Base-by-base conservation (phyloP, 495 filamentous ascomycete genomes). In the Copromyces sp. region DNA sequence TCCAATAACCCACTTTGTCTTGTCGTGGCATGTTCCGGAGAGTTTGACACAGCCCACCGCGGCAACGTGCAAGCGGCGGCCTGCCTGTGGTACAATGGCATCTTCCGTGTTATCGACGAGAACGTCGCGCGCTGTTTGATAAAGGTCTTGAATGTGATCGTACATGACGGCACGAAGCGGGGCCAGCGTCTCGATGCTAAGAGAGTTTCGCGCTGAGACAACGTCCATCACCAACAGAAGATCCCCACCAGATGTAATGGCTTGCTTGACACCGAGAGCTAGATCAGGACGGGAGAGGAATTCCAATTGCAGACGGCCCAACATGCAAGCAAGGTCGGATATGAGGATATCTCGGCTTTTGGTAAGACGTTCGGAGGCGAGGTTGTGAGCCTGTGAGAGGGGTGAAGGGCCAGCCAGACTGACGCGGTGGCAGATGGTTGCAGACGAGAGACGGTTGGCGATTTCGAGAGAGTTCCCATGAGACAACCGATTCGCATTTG, bases 21-120 rank as follows among this genome's bases (percentile, higher is more conserved):
- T 94, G 6, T 90, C 90, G 29, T 96, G 90, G 79, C 95, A 98
- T 75, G 97, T 94, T 17, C 94, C 94, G 69, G 94, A 93, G 40
- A 92, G 90, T 72, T 93, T 90, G 44, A 98, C 94, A 81, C 95
- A 98, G 65, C 90, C 89, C 7, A 94, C 98, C 42, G 95, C 95
- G 20, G 94, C 92, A 38, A 86, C 86, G 40, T 95, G 87, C 71
- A 98, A 85, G 17, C 89, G 88, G 74, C 89, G 90, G 53, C 93
- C 93, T 74, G 95, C 92, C 69, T 94, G 89, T 0, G 91, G 91
- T 81, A 96, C 88, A 59, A 96, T 90, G 9, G 95, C 83, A 71
- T 93, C 92, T 68, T 90, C 70, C 32, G 89, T 89, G 7, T 89
- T 88, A 6, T 87, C 87, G 44, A 81, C 86, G 75, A 97, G 90